Evolutionary conservation across 495 filamentous ascomycete species (phyloP).

Genomic region (Neurospora terricola): DNA sequence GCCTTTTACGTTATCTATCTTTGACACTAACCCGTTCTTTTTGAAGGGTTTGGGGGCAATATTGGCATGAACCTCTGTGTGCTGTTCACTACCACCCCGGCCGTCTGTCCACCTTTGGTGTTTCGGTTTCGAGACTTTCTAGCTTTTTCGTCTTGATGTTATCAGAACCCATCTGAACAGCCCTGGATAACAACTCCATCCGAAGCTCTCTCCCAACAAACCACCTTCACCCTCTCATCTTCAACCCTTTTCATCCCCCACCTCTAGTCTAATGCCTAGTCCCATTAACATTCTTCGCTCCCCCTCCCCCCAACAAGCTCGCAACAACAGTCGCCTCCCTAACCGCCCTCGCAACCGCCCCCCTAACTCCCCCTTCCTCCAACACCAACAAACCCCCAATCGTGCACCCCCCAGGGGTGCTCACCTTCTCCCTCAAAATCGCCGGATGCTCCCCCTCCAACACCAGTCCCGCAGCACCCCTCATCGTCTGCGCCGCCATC

Average conservation of each 20-base stretch:
- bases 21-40: not conserved
- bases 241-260: not conserved
- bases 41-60: not conserved
- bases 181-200: not conserved
- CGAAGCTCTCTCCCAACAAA: not conserved
- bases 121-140: not conserved
- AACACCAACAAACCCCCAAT: slow-evolving; percentile 67
- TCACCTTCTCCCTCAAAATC: slow-evolving; percentile 65
- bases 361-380: slow-evolving; percentile 65
- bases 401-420: slow-evolving; percentile 71
- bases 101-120: not conserved
- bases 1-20: not conserved
- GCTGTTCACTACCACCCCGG: not conserved
- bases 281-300: slow-evolving; percentile 36
- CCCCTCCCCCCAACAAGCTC: slow-evolving; percentile 52
- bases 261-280: slow-evolving; percentile 2
- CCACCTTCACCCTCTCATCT: not conserved
- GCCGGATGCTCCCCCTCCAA: slow-evolving; percentile 68
- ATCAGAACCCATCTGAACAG: not conserved
- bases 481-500: slow-evolving; percentile 74
- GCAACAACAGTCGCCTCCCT: slow-evolving; percentile 70
- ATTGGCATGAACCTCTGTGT: not conserved
- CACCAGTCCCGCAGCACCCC: slow-evolving; percentile 62
- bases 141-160: not conserved
- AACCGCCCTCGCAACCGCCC: slow-evolving; percentile 60